Conservation (phyloP, 176 grass and related monocot genomes). For the Ananas comosus region DNA sequence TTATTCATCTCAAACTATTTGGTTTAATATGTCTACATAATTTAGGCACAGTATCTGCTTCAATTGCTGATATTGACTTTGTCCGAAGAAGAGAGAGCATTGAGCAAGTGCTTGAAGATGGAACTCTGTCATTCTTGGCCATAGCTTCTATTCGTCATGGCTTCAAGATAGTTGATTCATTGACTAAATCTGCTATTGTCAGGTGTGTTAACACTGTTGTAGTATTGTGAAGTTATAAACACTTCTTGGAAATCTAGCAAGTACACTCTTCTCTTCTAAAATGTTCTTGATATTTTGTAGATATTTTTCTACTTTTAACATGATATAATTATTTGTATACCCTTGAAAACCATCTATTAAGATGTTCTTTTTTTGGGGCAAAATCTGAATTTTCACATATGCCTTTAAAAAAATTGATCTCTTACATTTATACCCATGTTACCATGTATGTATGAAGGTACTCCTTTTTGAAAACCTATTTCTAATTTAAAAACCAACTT, state of each 20-base stretch:
- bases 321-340: no score
- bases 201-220: constrained; percentile 29
- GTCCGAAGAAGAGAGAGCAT: constrained; percentile 67
- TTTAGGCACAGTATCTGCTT: constrained; percentile 81
- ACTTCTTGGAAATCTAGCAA: not conserved
- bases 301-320: no score
- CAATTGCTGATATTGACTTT: constrained; percentile 85
- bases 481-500: no score
- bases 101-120: constrained; percentile 86
- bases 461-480: no score
- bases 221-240: not conserved
- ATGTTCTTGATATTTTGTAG: not conserved
- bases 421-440: no score
- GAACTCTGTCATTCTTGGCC: constrained; percentile 74
- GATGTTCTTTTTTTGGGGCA: no score
- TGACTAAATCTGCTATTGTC: constrained; percentile 58
- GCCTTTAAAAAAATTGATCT: no score
- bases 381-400: no score
- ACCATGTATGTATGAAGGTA: no score
- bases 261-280: not conserved
- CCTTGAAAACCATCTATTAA: no score
- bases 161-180: constrained; percentile 58
- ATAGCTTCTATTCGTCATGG: constrained; percentile 88
- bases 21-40: constrained; percentile 14
- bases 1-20: constrained; percentile 18